A percentile compares a stretch with the other conserved stretches of the same genome.
Conservation (phyloP, 2,329 filamentous ascomycete species). For the Cladorrhinum sp. region DNA sequence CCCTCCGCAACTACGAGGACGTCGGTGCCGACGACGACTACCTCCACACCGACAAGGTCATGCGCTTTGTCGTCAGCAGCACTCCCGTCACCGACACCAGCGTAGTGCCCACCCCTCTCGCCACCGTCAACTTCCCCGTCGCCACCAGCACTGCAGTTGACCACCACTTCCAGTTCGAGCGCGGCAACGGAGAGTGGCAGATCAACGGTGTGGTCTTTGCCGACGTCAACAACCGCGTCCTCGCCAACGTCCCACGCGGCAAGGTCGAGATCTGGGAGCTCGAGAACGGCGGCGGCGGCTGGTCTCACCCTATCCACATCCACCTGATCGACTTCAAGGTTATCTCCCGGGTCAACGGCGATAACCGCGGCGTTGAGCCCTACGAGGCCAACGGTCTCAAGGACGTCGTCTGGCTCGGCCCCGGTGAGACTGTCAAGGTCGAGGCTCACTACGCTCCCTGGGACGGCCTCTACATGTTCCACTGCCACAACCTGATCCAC, state of each 20-base stretch:
- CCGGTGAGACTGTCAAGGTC: conserved; percentile 45
- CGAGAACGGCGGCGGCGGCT: conserved; percentile 41
- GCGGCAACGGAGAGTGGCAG: conserved; percentile 33
- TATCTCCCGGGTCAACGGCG: conserved; percentile 43
- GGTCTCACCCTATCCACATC: conserved; percentile 50
- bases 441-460: conserved; percentile 47
- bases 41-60: conserved; percentile 37
- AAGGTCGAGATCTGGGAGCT: conserved; percentile 43
- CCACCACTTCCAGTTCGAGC: conserved; percentile 23
- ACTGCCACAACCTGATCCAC: conserved; percentile 44
- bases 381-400: conserved; percentile 52
- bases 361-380: conserved; percentile 33
- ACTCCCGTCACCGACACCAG: conserved; percentile 16
- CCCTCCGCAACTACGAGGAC: conserved; percentile 38
- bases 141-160: conserved; percentile 10
- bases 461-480: conserved; percentile 48
- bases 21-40: conserved; percentile 43
- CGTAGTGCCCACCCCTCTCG: conserved; percentile 9
- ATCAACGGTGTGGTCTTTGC: conserved; percentile 44
- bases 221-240: conserved; percentile 41
- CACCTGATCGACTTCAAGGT: conserved; percentile 54
- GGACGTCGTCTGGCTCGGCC: conserved; percentile 50
- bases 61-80: conserved; percentile 23
- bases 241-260: conserved; percentile 41
- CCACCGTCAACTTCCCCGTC: conserved; percentile 17